These are phyloP conservation scores for Trichoderma reesei DNA, from an alignment of 495 filamentous ascomycete genomes.

Conservation along the genomic window DNA sequence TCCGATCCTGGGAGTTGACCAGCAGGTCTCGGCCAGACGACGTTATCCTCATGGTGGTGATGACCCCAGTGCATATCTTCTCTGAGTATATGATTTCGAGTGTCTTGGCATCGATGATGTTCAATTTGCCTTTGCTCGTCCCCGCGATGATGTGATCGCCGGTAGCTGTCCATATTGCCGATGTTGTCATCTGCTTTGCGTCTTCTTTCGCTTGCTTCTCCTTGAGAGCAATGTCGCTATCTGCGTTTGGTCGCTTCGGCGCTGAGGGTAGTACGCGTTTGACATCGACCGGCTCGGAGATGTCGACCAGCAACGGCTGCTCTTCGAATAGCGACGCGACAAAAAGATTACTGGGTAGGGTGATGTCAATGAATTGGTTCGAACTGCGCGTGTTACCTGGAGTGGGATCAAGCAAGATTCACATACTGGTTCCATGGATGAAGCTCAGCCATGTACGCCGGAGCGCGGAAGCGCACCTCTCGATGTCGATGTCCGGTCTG, in stretches of 20 bases:
- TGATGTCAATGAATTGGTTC: neutral
- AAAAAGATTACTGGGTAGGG: slow-evolving; percentile 54
- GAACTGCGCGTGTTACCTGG: neutral
- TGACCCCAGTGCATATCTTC: slow-evolving; percentile 73
- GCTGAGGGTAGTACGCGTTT: slow-evolving; percentile 74
- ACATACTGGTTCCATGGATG: slow-evolving; percentile 84
- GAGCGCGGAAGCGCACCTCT: slow-evolving; percentile 74
- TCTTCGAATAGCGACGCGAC: slow-evolving; percentile 89
- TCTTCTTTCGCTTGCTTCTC: slow-evolving; percentile 87
- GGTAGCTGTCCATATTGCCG: slow-evolving; percentile 71
- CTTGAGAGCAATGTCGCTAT: slow-evolving; percentile 48
- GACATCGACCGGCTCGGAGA: slow-evolving; percentile 51
- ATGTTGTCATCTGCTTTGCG: slow-evolving; percentile 87
- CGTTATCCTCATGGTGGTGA: slow-evolving; percentile 79
- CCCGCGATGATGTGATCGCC: slow-evolving; percentile 84
- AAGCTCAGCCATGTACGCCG: slow-evolving; percentile 89
- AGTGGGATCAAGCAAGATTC: slow-evolving; percentile 6
- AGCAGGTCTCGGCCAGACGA: slow-evolving; percentile 76
- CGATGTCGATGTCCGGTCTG: slow-evolving; percentile 49
- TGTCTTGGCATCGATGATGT: slow-evolving; percentile 76
- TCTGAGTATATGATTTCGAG: slow-evolving; percentile 75
- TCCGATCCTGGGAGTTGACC: slow-evolving; percentile 81
- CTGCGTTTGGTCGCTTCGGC: slow-evolving; percentile 60
- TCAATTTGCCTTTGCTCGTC: slow-evolving; percentile 90
- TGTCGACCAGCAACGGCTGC: slow-evolving; percentile 76